A percentile compares a stretch with the other conserved stretches of the same genome.
These are phyloP conservation scores for Syzygium oleosum DNA, from an alignment of 345 rosid genomes.

Conservation along the genomic window DNA sequence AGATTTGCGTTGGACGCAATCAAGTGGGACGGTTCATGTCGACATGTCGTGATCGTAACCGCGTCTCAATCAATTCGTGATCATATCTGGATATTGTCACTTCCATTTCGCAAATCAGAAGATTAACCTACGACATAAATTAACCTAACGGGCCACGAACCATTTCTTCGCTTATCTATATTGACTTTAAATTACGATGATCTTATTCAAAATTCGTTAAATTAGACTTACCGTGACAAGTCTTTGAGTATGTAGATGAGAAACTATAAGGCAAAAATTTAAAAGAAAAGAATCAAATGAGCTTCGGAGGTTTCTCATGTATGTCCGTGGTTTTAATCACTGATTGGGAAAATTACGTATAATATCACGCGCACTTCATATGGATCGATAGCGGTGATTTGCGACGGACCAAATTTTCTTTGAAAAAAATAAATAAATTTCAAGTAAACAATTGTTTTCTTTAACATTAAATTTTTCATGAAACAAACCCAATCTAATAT, in stretches of 20 bases:
- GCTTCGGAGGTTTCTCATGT: neutral
- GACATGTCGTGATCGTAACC: fast-evolving
- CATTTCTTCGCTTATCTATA: neutral
- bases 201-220: neutral
- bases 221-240: neutral
- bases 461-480: neutral
- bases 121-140: neutral
- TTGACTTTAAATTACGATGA: neutral
- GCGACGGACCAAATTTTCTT: neutral
- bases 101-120: no score
- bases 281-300: neutral
- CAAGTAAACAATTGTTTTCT: neutral
- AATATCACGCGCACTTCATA: neutral
- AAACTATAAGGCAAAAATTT: neutral
- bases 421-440: neutral
- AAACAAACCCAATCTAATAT: neutral
- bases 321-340: neutral
- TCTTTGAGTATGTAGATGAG: neutral
- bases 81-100: neutral
- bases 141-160: neutral
- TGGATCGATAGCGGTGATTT: neutral
- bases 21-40: neutral
- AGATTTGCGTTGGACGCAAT: neutral
- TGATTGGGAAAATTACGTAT: neutral
- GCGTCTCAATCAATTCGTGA: neutral